phyloP scores from a whole-genome alignment of 2,329 filamentous ascomycete species.

The Penicillium frequentans region DNA sequence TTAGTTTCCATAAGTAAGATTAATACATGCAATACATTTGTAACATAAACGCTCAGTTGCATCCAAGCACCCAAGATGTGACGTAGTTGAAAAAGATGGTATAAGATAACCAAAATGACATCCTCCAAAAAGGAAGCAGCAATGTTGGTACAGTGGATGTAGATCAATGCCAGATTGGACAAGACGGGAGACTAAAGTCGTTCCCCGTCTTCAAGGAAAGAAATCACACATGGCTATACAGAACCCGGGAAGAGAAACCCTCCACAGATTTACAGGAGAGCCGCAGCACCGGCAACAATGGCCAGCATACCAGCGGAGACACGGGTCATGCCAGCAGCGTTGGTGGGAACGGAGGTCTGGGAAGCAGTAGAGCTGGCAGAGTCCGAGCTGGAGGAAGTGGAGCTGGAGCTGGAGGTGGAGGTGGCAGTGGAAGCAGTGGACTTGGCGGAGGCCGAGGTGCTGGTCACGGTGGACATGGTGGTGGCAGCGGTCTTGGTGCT shows the following conservation, averaged over 20 bases:
- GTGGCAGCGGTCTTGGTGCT: slow-evolving; percentile 17
- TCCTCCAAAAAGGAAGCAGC: neutral
- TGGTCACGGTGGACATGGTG: slow-evolving; percentile 20
- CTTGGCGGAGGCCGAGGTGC: slow-evolving; percentile 15
- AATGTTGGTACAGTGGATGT: neutral
- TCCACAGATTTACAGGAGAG: neutral
- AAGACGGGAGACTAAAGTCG: neutral
- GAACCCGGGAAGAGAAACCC: neutral
- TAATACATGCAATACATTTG: slow-evolving; percentile 1
- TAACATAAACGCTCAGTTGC: neutral
- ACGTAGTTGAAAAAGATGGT: neutral
- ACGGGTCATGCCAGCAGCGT: slow-evolving; percentile 3
- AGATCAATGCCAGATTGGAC: neutral
- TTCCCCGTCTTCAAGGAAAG: neutral
- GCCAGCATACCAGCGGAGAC: slow-evolving; percentile 2
- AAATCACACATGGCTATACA: neutral
- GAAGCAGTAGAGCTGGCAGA: slow-evolving; percentile 18
- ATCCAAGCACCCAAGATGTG: neutral
- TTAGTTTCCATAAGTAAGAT: neutral
- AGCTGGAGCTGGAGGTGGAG: slow-evolving; percentile 22
- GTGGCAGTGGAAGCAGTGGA: slow-evolving; percentile 8
- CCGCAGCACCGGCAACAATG: neutral
- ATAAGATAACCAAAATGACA: neutral
- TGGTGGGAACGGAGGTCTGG: slow-evolving; percentile 27
- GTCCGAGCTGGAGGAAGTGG: slow-evolving; percentile 18